phyloP scores from a whole-genome alignment of 768 basidiomycete species.

The Boletus insuetus region DNA sequence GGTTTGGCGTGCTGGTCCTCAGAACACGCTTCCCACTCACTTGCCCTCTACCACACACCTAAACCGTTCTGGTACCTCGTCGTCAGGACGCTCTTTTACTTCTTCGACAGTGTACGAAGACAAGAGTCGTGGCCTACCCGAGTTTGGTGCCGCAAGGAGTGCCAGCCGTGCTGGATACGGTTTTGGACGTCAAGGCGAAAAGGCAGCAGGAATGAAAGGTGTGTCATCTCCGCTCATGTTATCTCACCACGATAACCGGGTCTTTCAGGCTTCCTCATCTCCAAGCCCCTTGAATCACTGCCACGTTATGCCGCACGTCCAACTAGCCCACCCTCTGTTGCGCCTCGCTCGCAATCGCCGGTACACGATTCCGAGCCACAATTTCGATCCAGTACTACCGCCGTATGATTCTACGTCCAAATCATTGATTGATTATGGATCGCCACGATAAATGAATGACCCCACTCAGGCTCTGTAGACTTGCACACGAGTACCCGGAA shows the following conservation, averaged over 20 bases:
- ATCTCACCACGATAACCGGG: slow-evolving; percentile 1
- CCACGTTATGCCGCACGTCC: slow-evolving; percentile 54
- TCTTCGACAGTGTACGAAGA: slow-evolving; percentile 33
- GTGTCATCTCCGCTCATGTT: slow-evolving; percentile 7
- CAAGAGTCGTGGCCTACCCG: slow-evolving; percentile 20
- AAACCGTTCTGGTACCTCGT: slow-evolving; percentile 22
- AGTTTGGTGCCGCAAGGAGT: slow-evolving; percentile 20
- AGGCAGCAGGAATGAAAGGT: slow-evolving; percentile 63
- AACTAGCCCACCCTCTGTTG: slow-evolving; percentile 19
- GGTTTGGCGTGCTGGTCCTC: slow-evolving; percentile 55
- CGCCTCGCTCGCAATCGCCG: slow-evolving; percentile 25
- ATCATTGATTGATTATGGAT: slow-evolving; percentile 21
- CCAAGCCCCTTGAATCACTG: slow-evolving; percentile 59
- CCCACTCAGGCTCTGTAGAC: slow-evolving; percentile 9
- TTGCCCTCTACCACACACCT: slow-evolving; percentile 26
- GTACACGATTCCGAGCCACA: slow-evolving; percentile 16
- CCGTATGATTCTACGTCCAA: slow-evolving; percentile 19
- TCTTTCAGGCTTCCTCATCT: slow-evolving; percentile 49
- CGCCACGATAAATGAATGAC: slow-evolving; percentile 18
- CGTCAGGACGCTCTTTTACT: slow-evolving; percentile 21
- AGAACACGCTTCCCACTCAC: slow-evolving; percentile 50
- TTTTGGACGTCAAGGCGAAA: slow-evolving; percentile 80
- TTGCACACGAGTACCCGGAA: slow-evolving; percentile 8
- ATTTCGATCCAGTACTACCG: slow-evolving; percentile 29
- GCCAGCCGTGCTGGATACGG: slow-evolving; percentile 55